Base-by-base conservation (phyloP, 1,139 yeast genomes). In the Kurtzmaniella quercitrusa region DNA sequence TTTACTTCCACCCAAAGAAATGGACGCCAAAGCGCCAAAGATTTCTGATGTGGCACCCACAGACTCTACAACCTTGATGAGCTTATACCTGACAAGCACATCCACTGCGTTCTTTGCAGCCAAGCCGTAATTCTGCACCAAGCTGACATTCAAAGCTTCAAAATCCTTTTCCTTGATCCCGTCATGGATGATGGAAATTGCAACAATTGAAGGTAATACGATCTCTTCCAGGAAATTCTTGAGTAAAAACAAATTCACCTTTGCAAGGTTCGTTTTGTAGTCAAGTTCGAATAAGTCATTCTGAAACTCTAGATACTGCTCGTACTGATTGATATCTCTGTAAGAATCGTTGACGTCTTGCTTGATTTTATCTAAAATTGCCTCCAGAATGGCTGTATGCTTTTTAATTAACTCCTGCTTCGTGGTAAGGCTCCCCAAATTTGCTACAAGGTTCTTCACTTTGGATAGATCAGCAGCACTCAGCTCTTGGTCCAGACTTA, bases 381-480 rank as follows among this genome's bases (percentile, higher is more conserved):
- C 71, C 53, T 90, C 95, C 3, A 95, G 87, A 21, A 93, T 66
- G 3, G 68, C 67, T 0, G 97, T 90, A 58, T 90, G 96, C 48
- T 81, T 78, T 46, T 86, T 79, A 27, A 93, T 75, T 49, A 79
- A 68, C 39, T 77, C 82, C 57, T 90, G 96, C 41, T 80, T 75
- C 14, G 74, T 63, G 44, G 90, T 91, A 41, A 91, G 64, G 15
- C 72, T 75, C 7, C 88, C 85, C 34, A 93, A 68, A 45, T 80
- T 82, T 14, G 80, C 77, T 3, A 93, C 95, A 56, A 91, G 80
- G 41, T 73, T 68, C 53, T 81, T 82, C 57, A 93, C 82, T 54
- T 86, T 85, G 9, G 79, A 68, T 7, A 90, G 73, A 17, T 82
- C 75, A 5, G 38, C 25, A 34, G 7, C 19, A 21, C 23, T 21